Percentiles rank a stretch among this genome's conserved stretches.
phyloP scores from a whole-genome alignment of 2,329 filamentous ascomycete species.

The Arthrobotrys conoides region DNA sequence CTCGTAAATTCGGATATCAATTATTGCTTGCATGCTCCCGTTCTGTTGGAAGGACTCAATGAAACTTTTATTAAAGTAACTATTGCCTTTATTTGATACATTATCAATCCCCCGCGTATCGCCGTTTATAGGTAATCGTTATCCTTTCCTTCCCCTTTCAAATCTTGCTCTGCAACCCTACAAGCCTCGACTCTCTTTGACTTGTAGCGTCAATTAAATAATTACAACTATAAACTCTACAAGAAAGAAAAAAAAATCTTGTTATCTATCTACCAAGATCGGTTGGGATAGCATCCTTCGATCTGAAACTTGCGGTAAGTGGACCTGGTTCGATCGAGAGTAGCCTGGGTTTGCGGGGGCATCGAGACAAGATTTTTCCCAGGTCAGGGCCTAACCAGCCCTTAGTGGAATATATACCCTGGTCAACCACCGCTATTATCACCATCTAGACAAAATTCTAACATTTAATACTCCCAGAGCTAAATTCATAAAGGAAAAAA shows the following conservation, averaged over 20 bases:
- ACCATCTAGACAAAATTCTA: slow-evolving; percentile 55
- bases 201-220: slow-evolving; percentile 10
- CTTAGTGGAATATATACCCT: slow-evolving; percentile 59
- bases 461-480: slow-evolving; percentile 38
- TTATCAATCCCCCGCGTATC: slow-evolving; percentile 49
- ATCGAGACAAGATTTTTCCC: slow-evolving; percentile 45
- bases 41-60: slow-evolving; percentile 14
- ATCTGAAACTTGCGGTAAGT: slow-evolving; percentile 62
- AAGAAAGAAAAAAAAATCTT: no score
- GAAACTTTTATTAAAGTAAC: slow-evolving; percentile 50
- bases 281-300: slow-evolving; percentile 39
- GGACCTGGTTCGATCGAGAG: slow-evolving; percentile 52
- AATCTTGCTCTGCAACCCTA: slow-evolving; percentile 25
- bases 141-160: slow-evolving; percentile 22
- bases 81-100: slow-evolving; percentile 44
- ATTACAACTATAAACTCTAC: slow-evolving; percentile 19
- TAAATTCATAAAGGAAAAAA: slow-evolving; percentile 52
- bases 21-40: slow-evolving; percentile 42
- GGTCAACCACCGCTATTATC: slow-evolving; percentile 49
- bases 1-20: slow-evolving; percentile 60
- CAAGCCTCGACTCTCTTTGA: slow-evolving; percentile 21
- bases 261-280: slow-evolving; percentile 49
- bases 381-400: slow-evolving; percentile 29
- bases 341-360: slow-evolving; percentile 51
- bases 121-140: slow-evolving; percentile 41